These are phyloP conservation scores for Kodamaea kakaduensis DNA, from an alignment of 805 yeast species.

Conservation along the genomic window DNA sequence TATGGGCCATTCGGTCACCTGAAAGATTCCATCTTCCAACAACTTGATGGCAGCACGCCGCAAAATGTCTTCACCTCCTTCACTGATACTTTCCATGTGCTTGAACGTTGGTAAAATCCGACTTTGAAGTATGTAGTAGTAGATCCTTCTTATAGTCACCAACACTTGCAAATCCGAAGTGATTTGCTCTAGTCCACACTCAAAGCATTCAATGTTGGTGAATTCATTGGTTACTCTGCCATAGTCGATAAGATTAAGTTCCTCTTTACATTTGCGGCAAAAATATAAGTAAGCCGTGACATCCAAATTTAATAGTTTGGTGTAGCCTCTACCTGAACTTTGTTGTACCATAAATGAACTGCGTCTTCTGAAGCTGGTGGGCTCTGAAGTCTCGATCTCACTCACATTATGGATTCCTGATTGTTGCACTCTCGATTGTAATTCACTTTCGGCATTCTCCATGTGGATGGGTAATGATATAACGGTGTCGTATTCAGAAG, in stretches of 20 bases:
- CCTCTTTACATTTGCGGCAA: neutral
- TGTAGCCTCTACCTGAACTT: too few relatives aligned
- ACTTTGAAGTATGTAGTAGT: neutral
- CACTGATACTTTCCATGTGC: neutral
- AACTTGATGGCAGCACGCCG: neutral
- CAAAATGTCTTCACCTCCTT: neutral
- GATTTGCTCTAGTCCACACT: neutral
- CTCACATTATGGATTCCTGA: too few relatives aligned
- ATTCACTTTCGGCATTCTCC: too few relatives aligned
- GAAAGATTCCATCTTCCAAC: neutral
- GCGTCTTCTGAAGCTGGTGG: too few relatives aligned
- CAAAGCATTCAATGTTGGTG: neutral
- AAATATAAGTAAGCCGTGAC: too few relatives aligned
- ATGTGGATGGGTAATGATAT: too few relatives aligned
- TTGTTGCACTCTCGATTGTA: too few relatives aligned
- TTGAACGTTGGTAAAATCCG: neutral
- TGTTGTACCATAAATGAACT: too few relatives aligned
- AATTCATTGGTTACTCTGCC: neutral
- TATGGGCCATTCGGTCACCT: slow-evolving; percentile 2
- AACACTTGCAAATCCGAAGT: neutral
- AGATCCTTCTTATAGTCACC: neutral
- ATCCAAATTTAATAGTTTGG: too few relatives aligned
- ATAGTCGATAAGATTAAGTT: neutral
- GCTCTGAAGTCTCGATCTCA: too few relatives aligned
- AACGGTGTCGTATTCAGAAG: too few relatives aligned